These are phyloP conservation scores for Xerocomus spinulosus DNA, from an alignment of 768 basidiomycete genomes.

Conservation along the genomic window DNA sequence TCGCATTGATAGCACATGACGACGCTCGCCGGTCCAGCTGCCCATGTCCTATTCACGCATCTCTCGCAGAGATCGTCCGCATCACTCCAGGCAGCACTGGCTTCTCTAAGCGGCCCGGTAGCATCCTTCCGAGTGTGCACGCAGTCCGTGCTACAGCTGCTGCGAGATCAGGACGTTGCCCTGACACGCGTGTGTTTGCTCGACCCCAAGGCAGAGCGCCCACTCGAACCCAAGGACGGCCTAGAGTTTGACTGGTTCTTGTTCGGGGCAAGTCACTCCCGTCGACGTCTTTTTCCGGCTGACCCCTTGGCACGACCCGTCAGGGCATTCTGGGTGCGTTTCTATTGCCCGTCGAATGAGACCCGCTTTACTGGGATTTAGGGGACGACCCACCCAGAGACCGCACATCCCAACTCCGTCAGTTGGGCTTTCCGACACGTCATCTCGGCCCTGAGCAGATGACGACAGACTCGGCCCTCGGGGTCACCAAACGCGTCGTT, in stretches of 20 bases:
- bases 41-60: slow-evolving; percentile 78
- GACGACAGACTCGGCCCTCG: slow-evolving; percentile 97
- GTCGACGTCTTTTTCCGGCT: background rate
- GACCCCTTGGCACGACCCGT: background rate
- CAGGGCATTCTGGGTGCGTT: slow-evolving; percentile 58
- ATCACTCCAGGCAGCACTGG: slow-evolving; percentile 40
- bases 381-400: slow-evolving; percentile 97
- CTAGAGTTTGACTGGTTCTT: slow-evolving; percentile 85
- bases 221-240: slow-evolving; percentile 72
- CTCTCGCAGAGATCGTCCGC: slow-evolving; percentile 68
- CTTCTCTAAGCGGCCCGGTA: slow-evolving; percentile 7
- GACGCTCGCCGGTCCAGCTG: slow-evolving; percentile 58
- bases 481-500: slow-evolving; percentile 77
- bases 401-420: slow-evolving; percentile 83
- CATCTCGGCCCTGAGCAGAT: slow-evolving; percentile 89
- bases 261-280: slow-evolving; percentile 64
- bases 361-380: slow-evolving; percentile 22
- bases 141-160: slow-evolving; percentile 14
- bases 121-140: slow-evolving; percentile 26
- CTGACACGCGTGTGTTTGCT: slow-evolving; percentile 78
- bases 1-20: slow-evolving; percentile 68
- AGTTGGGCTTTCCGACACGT: slow-evolving; percentile 79
- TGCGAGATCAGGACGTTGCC: slow-evolving; percentile 24
- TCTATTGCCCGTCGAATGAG: background rate
- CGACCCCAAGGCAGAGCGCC: slow-evolving; percentile 80